Percentiles rank a stretch among this genome's conserved stretches.
phyloP scores from a whole-genome alignment of 108 stramenopile species.

The Mayamaea pseudoterrestris region DNA sequence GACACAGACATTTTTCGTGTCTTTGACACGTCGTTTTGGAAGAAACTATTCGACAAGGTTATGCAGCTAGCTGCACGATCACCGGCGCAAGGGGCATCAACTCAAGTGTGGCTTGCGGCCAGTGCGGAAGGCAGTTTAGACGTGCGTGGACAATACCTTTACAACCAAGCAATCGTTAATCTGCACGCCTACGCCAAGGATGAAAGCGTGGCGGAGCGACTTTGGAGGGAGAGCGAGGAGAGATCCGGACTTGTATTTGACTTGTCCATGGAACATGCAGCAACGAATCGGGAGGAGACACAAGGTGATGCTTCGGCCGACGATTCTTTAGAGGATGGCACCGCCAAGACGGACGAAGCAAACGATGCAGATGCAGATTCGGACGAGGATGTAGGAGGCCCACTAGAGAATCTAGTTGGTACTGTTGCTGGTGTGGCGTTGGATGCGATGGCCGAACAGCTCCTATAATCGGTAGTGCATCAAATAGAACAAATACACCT shows the following conservation, averaged over 20 bases:
- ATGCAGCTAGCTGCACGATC: conserved; percentile 12
- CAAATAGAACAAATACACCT: no score
- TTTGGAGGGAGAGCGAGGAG: conserved; percentile 34
- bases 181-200: conserved; percentile 27
- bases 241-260: conserved; percentile 26
- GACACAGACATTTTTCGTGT: conserved; percentile 31
- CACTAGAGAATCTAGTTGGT: no score
- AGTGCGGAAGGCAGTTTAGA: conserved; percentile 1
- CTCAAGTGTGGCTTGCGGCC: conserved; percentile 34
- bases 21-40: conserved; percentile 16
- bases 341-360: no score
- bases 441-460: no score
- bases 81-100: conserved; percentile 35
- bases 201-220: conserved; percentile 8
- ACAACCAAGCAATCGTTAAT: conserved; percentile 13
- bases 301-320: no score
- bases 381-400: no score
- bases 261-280: no score
- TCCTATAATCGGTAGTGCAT: no score
- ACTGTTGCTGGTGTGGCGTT: no score
- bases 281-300: no score
- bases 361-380: no score
- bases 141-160: conserved; percentile 22
- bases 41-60: conserved; percentile 19
- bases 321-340: no score